These are phyloP conservation scores for Colletotrichum shisoi DNA, from an alignment of 2,329 filamentous ascomycete species.

Conservation along the genomic window DNA sequence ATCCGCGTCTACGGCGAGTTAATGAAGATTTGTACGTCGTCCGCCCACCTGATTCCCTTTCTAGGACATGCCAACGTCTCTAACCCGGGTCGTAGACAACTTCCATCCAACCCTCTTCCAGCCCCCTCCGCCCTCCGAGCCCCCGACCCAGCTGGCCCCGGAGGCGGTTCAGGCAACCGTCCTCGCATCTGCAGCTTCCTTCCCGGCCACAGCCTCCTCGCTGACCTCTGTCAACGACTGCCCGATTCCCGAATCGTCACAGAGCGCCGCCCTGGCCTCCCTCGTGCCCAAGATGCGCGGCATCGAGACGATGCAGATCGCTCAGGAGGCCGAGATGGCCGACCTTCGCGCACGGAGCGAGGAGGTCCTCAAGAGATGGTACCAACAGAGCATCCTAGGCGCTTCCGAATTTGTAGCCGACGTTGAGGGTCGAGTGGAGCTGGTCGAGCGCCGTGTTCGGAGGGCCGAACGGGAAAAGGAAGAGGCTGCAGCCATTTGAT, in stretches of 20 bases:
- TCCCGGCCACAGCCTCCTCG: constrained; percentile 63
- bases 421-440: constrained; percentile 72
- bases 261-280: constrained; percentile 64
- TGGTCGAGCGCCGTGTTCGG: constrained; percentile 70
- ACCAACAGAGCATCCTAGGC: constrained; percentile 73
- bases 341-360: constrained; percentile 71
- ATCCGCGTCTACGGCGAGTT: constrained; percentile 67
- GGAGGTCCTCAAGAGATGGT: constrained; percentile 71
- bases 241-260: constrained; percentile 63
- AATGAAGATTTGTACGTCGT: constrained; percentile 64
- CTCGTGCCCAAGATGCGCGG: constrained; percentile 69
- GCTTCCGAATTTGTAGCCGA: constrained; percentile 74
- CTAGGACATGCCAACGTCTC: neutral
- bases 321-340: constrained; percentile 69
- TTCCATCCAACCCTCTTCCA: constrained; percentile 65
- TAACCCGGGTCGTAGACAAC: constrained; percentile 53
- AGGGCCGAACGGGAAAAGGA: constrained; percentile 68
- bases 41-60: too few species aligned
- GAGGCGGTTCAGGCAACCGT: constrained; percentile 64
- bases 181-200: constrained; percentile 64
- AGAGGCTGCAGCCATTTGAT: constrained; percentile 46
- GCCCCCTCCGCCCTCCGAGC: constrained; percentile 54
- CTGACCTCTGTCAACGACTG: constrained; percentile 65
- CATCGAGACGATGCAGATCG: constrained; percentile 66
- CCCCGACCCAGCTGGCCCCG: constrained; percentile 60